phyloP scores from a whole-genome alignment of 108 stramenopile genomes.

The Licmophora abbreviata region DNA sequence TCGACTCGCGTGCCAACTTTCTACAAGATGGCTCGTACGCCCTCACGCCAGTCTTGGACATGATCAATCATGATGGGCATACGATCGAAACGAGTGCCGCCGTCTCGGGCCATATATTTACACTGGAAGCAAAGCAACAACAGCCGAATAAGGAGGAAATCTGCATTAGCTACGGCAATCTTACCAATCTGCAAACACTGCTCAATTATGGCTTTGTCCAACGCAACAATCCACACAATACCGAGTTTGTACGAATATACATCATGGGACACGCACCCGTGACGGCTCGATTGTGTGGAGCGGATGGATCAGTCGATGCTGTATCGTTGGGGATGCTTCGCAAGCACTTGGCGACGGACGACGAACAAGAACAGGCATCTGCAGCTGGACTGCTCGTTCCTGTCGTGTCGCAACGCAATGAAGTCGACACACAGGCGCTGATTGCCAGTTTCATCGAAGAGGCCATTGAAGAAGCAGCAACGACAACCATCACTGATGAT shows the following conservation, averaged over 20 bases:
- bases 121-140: conserved; percentile 14
- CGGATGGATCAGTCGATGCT: neutral
- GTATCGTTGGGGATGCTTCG: neutral
- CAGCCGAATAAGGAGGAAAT: conserved; percentile 21
- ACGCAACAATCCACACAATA: conserved; percentile 26
- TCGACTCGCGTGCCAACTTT: conserved; percentile 69
- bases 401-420: too few relatives aligned
- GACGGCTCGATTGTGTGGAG: neutral
- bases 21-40: conserved; percentile 49
- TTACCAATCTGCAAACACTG: conserved; percentile 63
- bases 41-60: conserved; percentile 68
- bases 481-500: too few relatives aligned
- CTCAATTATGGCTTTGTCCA: conserved; percentile 65
- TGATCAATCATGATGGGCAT: conserved; percentile 70
- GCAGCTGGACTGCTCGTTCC: too few relatives aligned
- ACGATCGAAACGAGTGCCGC: conserved; percentile 33
- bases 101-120: conserved; percentile 11
- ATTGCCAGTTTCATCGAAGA: too few relatives aligned
- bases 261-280: neutral
- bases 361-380: too few relatives aligned
- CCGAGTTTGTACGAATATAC: neutral
- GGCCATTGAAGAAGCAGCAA: too few relatives aligned
- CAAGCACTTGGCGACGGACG: neutral
- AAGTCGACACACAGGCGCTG: too few relatives aligned
- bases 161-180: conserved; percentile 58